Evolutionary conservation across 2,329 filamentous ascomycete species (phyloP), one percentile per base, ranked within the genome.

Genomic region (Ophiostoma ips): DNA sequence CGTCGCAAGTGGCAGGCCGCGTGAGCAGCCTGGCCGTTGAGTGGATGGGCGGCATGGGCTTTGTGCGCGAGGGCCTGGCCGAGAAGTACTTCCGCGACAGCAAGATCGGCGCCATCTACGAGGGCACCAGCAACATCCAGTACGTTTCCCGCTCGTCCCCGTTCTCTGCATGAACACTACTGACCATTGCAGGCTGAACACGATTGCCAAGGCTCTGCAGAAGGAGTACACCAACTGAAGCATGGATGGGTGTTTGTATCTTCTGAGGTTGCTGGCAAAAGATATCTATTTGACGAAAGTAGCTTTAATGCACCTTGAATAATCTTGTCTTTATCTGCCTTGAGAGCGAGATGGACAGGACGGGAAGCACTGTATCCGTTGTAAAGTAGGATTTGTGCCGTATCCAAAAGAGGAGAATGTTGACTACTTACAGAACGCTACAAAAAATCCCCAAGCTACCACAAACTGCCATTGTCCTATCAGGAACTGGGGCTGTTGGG

Each of bases 1-100:
- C 92, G 2, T 92, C 86, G 5, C 92, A 98, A 69, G 87, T 98
- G 31, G 92, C 92, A 0, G 85, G 86, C 18, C 81, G 79, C 50
- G 90, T 98, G 18, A 84, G 83, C 50, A 81, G 89, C 7, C 76
- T 84, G 46, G 92, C 90, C 0, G 80, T 98, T 28, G 92, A 98
- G 70, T 98, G 92, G 92, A 96, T 96, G 90, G 92, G 92, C 45
- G 92, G 92, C 54, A 96, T 98, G 92, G 92, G 92, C 43, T 98
- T 98, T 60, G 92, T 98, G 15, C 75, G 92, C 41, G 92, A 98
- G 66, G 92, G 92, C 0, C 80, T 95, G 52, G 92, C 92, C 0
- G 92, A 98, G 79, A 98, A 98, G 79, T 95, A 83, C 71, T 98
- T 84, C 76, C 76, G 92, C 44, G 92, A 98, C 66, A 92, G 85